These are phyloP conservation scores for Hypericum perforatum DNA, from an alignment of 345 rosid species.

Conservation along the genomic window DNA sequence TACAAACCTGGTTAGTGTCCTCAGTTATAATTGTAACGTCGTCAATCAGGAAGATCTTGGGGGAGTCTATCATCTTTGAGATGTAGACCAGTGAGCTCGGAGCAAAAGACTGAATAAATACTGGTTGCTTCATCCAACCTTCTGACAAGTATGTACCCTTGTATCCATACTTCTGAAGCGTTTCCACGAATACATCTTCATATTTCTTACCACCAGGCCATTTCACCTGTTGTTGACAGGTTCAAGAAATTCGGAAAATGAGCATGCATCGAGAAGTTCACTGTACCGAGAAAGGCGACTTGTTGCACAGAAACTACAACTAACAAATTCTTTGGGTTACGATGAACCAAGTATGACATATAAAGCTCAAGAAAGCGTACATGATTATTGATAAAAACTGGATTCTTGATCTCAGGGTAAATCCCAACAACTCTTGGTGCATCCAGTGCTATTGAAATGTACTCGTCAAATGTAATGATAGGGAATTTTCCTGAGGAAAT, in stretches of 20 bases:
- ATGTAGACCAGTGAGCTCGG: slow-evolving; percentile 68
- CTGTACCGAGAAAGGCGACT: no score
- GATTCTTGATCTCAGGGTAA: slow-evolving; percentile 94
- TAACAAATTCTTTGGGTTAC: no score
- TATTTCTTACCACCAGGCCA: slow-evolving; percentile 64
- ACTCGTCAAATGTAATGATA: slow-evolving; percentile 81
- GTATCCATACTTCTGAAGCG: slow-evolving; percentile 77
- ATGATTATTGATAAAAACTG: slow-evolving; percentile 71
- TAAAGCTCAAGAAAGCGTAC: slow-evolving; percentile 18
- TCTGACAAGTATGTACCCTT: slow-evolving; percentile 70
- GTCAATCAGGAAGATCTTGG: slow-evolving; percentile 76
- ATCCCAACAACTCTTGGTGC: slow-evolving; percentile 86
- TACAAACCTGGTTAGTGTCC: slow-evolving; percentile 81
- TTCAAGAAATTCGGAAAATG: slow-evolving; percentile 6
- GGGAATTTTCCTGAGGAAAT: slow-evolving; percentile 54
- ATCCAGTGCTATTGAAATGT: slow-evolving; percentile 72
- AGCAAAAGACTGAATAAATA: slow-evolving; percentile 91
- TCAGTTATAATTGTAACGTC: slow-evolving; percentile 55
- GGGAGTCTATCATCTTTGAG: slow-evolving; percentile 60
- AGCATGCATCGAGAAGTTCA: no score
- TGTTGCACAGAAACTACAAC: no score
- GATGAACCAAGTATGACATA: no score
- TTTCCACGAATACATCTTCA: slow-evolving; percentile 68
- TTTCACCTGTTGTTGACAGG: slow-evolving; percentile 46
- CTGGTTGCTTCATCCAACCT: slow-evolving; percentile 72